A percentile compares a stretch with the other conserved stretches of the same genome.
These are phyloP conservation scores for Jacaranda copaia DNA, from an alignment of 257 asterid genomes.

Conservation along the genomic window DNA sequence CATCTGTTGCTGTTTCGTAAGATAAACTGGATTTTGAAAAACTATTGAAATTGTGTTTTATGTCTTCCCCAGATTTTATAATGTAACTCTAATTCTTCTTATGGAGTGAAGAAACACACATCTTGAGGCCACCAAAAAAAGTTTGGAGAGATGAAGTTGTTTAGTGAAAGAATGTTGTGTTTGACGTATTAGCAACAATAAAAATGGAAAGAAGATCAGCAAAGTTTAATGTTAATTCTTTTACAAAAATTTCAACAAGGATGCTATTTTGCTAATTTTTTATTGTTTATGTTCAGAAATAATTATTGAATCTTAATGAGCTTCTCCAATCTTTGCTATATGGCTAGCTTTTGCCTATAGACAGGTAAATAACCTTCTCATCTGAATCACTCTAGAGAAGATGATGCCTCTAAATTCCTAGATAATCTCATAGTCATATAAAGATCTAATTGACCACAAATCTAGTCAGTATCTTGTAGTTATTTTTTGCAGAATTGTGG, in stretches of 20 bases:
- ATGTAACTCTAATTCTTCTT: background rate
- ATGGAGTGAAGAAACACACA: background rate
- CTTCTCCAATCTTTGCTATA: background rate
- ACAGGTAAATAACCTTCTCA: background rate
- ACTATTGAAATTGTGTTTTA: too few relatives aligned
- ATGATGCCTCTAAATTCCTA: background rate
- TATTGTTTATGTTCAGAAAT: background rate
- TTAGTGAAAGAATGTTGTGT: background rate
- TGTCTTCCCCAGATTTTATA: background rate
- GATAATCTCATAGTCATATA: slow-evolving; percentile 5
- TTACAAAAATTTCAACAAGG: background rate
- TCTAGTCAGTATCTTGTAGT: background rate
- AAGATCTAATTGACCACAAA: background rate
- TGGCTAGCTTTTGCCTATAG: background rate
- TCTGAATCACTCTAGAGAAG: background rate
- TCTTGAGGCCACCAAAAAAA: background rate
- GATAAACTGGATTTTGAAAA: too few relatives aligned
- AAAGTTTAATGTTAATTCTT: background rate
- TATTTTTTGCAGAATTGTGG: background rate
- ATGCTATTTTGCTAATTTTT: background rate
- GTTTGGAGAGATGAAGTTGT: background rate
- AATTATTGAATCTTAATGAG: background rate
- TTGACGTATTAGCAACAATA: background rate
- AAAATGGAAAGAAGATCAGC: background rate
- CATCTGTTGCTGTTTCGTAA: too few relatives aligned